phyloP scores from a whole-genome alignment of 2,329 filamentous ascomycete species.

The Fusarium sp. region DNA sequence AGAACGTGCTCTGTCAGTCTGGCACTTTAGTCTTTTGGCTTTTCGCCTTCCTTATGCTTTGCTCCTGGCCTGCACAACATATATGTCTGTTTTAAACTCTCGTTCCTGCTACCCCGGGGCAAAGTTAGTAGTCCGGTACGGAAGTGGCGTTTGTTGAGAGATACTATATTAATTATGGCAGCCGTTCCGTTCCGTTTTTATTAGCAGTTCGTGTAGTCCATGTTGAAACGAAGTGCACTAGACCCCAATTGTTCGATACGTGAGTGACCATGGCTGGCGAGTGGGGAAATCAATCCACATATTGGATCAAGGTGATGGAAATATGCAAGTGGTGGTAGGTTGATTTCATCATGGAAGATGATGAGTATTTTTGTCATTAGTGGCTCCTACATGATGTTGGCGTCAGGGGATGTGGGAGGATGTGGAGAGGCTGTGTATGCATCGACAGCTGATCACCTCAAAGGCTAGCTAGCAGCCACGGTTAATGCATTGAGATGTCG shows the following conservation, averaged over 20 bases:
- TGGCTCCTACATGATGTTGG: constrained; percentile 6
- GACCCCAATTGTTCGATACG: constrained; percentile 12
- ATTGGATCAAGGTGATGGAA: too few species aligned
- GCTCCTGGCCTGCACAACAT: neutral
- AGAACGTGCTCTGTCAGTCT: neutral
- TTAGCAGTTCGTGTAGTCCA: constrained; percentile 6
- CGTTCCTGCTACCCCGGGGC: constrained; percentile 2
- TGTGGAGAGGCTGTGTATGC: constrained; percentile 31
- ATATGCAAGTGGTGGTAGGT: too few species aligned
- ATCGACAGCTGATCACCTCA: constrained; percentile 32
- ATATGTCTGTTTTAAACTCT: constrained; percentile 2
- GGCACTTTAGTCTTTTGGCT: neutral
- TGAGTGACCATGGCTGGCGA: constrained; percentile 19
- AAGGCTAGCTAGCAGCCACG: constrained; percentile 28
- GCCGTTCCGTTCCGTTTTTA: constrained; percentile 21
- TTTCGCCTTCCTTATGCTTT: neutral
- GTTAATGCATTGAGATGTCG: constrained; percentile 4
- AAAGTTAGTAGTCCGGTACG: constrained; percentile 3
- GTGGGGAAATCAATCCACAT: too few species aligned
- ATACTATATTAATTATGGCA: neutral
- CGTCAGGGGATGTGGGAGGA: constrained; percentile 23
- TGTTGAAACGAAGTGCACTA: constrained; percentile 2
- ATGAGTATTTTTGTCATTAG: too few species aligned
- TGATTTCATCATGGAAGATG: too few species aligned
- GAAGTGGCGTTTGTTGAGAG: constrained; percentile 19